Percentiles rank a stretch among this genome's conserved stretches.
Evolutionary conservation across 2,329 filamentous ascomycete species (phyloP).

Genomic region (Hypoxylon sp.): DNA sequence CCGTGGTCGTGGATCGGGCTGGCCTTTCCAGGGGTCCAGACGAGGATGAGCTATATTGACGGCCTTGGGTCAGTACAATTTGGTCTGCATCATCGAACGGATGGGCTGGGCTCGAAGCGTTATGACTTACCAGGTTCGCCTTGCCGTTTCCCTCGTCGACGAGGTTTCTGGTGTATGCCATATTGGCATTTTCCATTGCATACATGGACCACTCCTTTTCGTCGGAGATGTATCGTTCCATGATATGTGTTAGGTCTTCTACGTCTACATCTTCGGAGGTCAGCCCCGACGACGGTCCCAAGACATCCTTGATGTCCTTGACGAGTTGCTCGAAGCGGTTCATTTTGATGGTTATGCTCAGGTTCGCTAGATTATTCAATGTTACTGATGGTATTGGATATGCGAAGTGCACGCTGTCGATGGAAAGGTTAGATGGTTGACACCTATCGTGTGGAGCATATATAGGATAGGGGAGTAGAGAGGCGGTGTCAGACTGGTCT

Average conservation of each 20-base stretch:
- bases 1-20: constrained; percentile 91
- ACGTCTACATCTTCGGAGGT: constrained; percentile 87
- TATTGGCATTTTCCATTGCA: constrained; percentile 77
- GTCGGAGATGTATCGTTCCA: constrained; percentile 80
- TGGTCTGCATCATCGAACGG: neutral
- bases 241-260: constrained; percentile 76
- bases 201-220: constrained; percentile 81
- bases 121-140: constrained; percentile 63
- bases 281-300: constrained; percentile 86
- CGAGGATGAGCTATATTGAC: constrained; percentile 78
- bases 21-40: constrained; percentile 88
- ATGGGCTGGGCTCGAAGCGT: constrained; percentile 6
- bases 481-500: constrained; percentile 44
- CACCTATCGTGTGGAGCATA: constrained; percentile 20
- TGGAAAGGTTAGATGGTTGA: constrained; percentile 24
- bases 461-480: constrained; percentile 34
- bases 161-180: constrained; percentile 87
- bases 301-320: constrained; percentile 76
- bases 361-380: constrained; percentile 16
- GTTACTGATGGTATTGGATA: constrained; percentile 22
- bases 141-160: constrained; percentile 89
- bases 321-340: constrained; percentile 79
- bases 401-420: constrained; percentile 27
- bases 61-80: constrained; percentile 42
- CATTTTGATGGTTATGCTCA: constrained; percentile 37